phyloP scores from a whole-genome alignment of 257 asterid species.

The Sherardia arvensis region DNA sequence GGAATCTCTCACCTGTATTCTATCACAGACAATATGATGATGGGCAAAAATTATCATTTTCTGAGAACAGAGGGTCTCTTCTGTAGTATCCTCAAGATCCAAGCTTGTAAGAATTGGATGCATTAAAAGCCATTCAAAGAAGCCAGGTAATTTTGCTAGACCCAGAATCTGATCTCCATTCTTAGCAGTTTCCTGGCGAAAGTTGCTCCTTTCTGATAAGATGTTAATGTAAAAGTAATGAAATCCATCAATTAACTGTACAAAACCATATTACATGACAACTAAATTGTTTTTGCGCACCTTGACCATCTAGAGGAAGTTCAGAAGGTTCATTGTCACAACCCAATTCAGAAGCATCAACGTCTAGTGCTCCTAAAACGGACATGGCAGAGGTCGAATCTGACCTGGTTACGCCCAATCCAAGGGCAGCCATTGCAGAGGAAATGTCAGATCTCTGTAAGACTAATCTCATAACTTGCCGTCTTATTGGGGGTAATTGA shows the following conservation, averaged over 20 bases:
- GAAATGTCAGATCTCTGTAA: slow-evolving; percentile 61
- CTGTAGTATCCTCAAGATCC: slow-evolving; percentile 44
- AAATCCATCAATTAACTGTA: not conserved
- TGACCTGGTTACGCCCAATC: slow-evolving; percentile 41
- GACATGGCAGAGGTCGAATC: slow-evolving; percentile 60
- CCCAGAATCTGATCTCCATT: slow-evolving; percentile 68
- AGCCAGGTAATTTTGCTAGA: slow-evolving; percentile 78
- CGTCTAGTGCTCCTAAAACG: slow-evolving; percentile 36
- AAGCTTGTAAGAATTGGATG: slow-evolving; percentile 72
- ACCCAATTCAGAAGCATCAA: slow-evolving; percentile 34
- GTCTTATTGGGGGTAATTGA: slow-evolving; percentile 85
- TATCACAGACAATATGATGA: slow-evolving; percentile 91
- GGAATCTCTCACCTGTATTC: slow-evolving; percentile 60
- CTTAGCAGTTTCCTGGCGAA: slow-evolving; percentile 25
- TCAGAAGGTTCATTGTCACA: slow-evolving; percentile 36
- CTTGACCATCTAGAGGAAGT: slow-evolving; percentile 34
- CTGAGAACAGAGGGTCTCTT: slow-evolving; percentile 49
- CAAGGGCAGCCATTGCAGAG: slow-evolving; percentile 49
- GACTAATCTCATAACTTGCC: slow-evolving; percentile 67
- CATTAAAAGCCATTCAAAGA: slow-evolving; percentile 86
- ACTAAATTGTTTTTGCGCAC: slow-evolving; percentile 15
- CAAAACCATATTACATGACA: not conserved
- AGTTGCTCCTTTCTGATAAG: slow-evolving; percentile 44
- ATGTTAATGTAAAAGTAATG: slow-evolving; percentile 1
- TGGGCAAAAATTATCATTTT: slow-evolving; percentile 97